Conservation (phyloP, 2,329 filamentous ascomycete species). For the Ilyonectria destructans region DNA sequence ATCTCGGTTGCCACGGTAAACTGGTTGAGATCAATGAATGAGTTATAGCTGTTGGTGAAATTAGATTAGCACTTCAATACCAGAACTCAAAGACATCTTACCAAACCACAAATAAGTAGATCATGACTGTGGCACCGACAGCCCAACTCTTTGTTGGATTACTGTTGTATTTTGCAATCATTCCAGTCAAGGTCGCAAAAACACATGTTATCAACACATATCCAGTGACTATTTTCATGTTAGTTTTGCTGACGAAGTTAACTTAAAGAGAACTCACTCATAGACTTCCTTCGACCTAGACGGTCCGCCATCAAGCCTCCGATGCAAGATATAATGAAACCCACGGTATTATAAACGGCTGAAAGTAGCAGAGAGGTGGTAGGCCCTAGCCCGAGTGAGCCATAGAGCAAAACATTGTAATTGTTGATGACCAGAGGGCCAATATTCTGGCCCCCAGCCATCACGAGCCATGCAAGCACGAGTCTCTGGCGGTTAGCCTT, state of each 20-base stretch:
- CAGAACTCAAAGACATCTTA: not conserved
- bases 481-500: slow-evolving; percentile 19
- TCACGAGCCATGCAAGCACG: slow-evolving; percentile 20
- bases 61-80: not conserved
- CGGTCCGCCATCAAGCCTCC: slow-evolving; percentile 21
- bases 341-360: slow-evolving; percentile 14
- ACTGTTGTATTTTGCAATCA: slow-evolving; percentile 23
- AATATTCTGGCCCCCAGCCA: slow-evolving; percentile 22
- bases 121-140: slow-evolving; percentile 16
- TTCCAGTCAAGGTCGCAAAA: slow-evolving; percentile 12
- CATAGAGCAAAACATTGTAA: slow-evolving; percentile 17
- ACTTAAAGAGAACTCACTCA: slow-evolving; percentile 12
- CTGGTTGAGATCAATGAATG: slow-evolving; percentile 23
- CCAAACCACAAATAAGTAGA: slow-evolving; percentile 16
- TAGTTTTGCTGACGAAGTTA: not conserved
- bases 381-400: slow-evolving; percentile 14
- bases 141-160: slow-evolving; percentile 17
- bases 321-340: slow-evolving; percentile 16
- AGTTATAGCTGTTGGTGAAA: slow-evolving; percentile 13
- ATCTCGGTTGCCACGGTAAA: slow-evolving; percentile 20
- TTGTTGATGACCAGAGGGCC: slow-evolving; percentile 24
- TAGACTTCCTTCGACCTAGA: slow-evolving; percentile 11
- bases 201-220: slow-evolving; percentile 12
- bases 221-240: slow-evolving; percentile 7
- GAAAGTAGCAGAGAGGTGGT: slow-evolving; percentile 13